Evolutionary conservation across 1,139 yeast genomes (phyloP).

Genomic region (Spencermartinsiella ligniputridi): DNA sequence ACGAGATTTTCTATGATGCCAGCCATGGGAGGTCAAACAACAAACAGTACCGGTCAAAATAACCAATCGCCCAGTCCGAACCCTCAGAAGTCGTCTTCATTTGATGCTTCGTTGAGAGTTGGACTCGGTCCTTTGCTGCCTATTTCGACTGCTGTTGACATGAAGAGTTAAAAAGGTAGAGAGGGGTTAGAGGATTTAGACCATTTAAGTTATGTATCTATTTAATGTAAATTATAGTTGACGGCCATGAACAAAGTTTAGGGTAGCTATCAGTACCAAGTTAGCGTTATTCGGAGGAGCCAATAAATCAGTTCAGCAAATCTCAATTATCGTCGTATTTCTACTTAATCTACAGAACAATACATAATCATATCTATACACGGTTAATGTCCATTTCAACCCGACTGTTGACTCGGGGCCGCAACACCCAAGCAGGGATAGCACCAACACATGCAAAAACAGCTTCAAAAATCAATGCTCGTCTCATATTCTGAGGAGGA

Average conservation of each 20-base stretch:
- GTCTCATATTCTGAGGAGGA: constrained; percentile 34
- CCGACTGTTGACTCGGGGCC: constrained; percentile 19
- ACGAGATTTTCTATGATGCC: not conserved
- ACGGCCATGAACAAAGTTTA: too few species aligned
- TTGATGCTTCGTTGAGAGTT: not conserved
- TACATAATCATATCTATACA: too few species aligned
- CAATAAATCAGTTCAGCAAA: too few species aligned
- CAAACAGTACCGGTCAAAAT: not conserved
- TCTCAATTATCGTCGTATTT: too few species aligned
- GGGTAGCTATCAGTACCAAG: too few species aligned
- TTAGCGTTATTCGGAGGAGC: too few species aligned
- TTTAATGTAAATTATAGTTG: not conserved
- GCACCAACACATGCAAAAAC: constrained; percentile 30
- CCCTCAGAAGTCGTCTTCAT: not conserved
- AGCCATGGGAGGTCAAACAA: not conserved
- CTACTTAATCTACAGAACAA: too few species aligned
- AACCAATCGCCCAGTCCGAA: not conserved
- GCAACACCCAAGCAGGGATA: constrained; percentile 22
- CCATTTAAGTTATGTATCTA: constrained; percentile 1
- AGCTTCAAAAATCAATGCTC: constrained; percentile 33
- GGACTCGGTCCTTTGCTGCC: constrained; percentile 1
- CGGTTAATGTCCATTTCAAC: constrained; percentile 18
- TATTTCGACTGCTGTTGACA: not conserved
- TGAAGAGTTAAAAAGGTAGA: not conserved
- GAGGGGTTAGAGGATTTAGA: not conserved